Base-by-base conservation (phyloP, 305 asterid genomes). In the Solanum aculeatissimum region DNA sequence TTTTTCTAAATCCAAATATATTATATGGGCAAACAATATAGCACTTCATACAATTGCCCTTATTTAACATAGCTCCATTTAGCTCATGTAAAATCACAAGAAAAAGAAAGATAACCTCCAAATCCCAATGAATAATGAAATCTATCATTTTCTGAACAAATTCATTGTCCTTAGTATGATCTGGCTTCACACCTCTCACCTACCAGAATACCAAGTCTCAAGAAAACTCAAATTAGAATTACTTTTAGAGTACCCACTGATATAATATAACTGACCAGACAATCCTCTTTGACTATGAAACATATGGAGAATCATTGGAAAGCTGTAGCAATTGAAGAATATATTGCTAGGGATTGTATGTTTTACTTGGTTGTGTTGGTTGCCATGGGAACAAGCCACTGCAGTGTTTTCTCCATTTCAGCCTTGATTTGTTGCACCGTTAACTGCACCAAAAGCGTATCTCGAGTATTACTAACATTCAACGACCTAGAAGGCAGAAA, bases 381-480 rank as follows among this genome's bases (percentile, higher is more conserved):
- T 53, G 99, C 99, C 92, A 95, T 91, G 12, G 98, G 98, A 58
- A 94, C 98, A 68, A 97, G 94, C 99, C 99, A 97, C 71, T 88
- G 91, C 87, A 97, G 87, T 15, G 97, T 97, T 91, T 94, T 93
- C 90, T 97, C 99, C 99, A 97, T 95, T 89, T 97, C 98, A 55
- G 91, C 92, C 92, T 93, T 97, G 88, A 97, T 94, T 88, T 92
- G 94, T 32, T 89, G 94, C 80, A 94, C 89, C 0, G 94, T 84
- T 74, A 86, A 63, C 93, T 91, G 87, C 68, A 84, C 23, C 25
- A 85, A 82, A 18, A 40, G 32, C 29, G 47, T 11, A 53, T 78
- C 47, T 49, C 15, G 66, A 11, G n/a, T 53, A n/a, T 47, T 49
- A 83, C 66, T 49, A 66, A 45, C 49, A 53, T 53, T 78, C 83